Conservation (phyloP, 768 basidiomycete genomes). For the Tylopilus plumbeoviolaceoides region DNA sequence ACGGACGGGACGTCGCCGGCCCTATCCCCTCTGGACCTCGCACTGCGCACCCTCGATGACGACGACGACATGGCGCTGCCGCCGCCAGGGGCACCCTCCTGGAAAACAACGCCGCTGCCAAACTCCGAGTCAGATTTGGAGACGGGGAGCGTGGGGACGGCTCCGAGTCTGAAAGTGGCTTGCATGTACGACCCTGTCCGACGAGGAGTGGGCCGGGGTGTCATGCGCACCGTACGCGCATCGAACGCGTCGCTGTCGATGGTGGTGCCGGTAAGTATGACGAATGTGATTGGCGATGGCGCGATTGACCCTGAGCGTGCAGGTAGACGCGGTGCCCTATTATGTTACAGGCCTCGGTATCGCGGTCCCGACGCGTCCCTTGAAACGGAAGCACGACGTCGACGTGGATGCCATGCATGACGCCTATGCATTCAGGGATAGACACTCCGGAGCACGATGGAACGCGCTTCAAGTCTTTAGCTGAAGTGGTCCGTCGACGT, state of each 20-base stretch:
- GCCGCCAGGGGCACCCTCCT: conserved; percentile 25
- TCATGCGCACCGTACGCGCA: background rate
- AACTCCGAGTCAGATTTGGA: background rate
- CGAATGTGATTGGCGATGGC: background rate
- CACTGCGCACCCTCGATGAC: background rate
- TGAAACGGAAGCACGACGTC: conserved; percentile 14
- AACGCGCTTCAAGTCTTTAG: too few relatives aligned
- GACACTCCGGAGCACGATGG: too few relatives aligned
- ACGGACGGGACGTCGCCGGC: background rate
- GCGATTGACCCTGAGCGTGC: background rate
- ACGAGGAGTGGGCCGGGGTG: background rate
- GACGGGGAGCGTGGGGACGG: background rate
- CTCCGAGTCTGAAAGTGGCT: background rate
- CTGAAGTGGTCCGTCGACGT: too few relatives aligned
- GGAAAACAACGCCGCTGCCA: conserved; percentile 18
- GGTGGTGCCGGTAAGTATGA: conserved; percentile 10
- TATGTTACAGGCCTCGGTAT: background rate
- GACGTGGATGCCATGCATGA: too few relatives aligned
- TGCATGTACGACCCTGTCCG: background rate
- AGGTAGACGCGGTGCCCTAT: background rate
- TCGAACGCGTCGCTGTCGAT: background rate
- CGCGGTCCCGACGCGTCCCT: background rate
- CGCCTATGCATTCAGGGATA: too few relatives aligned
- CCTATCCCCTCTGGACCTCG: conserved; percentile 7
- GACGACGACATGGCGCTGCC: background rate